phyloP scores from a whole-genome alignment of 495 filamentous ascomycete species.

The Aspergillus funiculosus region DNA sequence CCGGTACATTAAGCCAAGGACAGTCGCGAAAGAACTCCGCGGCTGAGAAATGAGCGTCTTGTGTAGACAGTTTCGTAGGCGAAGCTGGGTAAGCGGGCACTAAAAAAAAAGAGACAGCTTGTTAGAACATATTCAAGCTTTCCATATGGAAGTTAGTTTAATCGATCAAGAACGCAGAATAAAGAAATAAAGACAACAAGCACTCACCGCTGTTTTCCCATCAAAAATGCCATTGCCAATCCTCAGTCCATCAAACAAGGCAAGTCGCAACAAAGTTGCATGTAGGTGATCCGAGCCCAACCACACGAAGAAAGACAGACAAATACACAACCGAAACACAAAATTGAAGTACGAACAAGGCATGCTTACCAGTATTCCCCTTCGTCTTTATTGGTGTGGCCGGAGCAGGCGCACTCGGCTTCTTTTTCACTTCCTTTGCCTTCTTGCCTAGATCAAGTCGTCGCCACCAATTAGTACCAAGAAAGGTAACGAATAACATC shows the following conservation, averaged over 20 bases:
- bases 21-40: slow-evolving; percentile 72
- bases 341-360: slow-evolving; percentile 18
- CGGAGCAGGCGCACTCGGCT: slow-evolving; percentile 30
- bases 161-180: slow-evolving; percentile 17
- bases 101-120: slow-evolving; percentile 34
- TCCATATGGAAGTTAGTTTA: slow-evolving; percentile 33
- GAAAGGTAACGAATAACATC: background rate
- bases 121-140: slow-evolving; percentile 41
- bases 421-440: slow-evolving; percentile 37
- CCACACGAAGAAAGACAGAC: slow-evolving; percentile 17
- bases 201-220: slow-evolving; percentile 13
- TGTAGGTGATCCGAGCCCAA: slow-evolving; percentile 32
- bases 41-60: slow-evolving; percentile 34
- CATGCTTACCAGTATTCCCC: slow-evolving; percentile 45
- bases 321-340: slow-evolving; percentile 11
- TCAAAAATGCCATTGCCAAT: too few species aligned
- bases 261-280: background rate
- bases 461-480: background rate
- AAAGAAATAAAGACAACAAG: too few species aligned
- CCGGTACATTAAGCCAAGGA: slow-evolving; percentile 78
- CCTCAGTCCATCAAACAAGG: slow-evolving; percentile 10
- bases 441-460: slow-evolving; percentile 36
- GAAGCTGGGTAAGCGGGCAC: slow-evolving; percentile 34
- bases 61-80: slow-evolving; percentile 10
- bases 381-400: slow-evolving; percentile 33